Conservation (phyloP, 306 rosid genomes). For the Amphicarpaea edgeworthii region DNA sequence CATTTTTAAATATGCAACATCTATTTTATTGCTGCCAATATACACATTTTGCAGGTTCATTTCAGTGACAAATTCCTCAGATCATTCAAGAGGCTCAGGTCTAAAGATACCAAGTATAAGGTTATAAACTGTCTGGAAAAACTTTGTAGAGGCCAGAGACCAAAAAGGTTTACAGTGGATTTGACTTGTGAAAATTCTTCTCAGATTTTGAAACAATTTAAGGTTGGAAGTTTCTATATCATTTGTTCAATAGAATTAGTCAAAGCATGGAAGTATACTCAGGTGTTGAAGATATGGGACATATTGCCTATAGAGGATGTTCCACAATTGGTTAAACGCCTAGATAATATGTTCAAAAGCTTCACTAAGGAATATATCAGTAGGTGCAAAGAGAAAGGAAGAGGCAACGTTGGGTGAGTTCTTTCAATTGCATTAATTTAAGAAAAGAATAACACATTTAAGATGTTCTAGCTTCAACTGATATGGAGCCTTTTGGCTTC, state of each 20-base stretch:
- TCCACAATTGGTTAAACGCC: constrained; percentile 51
- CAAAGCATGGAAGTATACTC: constrained; percentile 47
- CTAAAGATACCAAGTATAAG: constrained; percentile 36
- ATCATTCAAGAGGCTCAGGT: constrained; percentile 59
- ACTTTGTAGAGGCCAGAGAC: constrained; percentile 75
- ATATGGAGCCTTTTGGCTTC: neutral
- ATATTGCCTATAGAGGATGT: constrained; percentile 58
- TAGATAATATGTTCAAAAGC: constrained; percentile 50
- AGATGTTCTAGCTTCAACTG: neutral
- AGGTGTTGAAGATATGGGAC: constrained; percentile 75
- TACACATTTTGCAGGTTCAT: constrained; percentile 51
- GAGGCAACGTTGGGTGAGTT: constrained; percentile 57
- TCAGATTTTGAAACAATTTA: constrained; percentile 54
- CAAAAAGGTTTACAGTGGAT: constrained; percentile 39
- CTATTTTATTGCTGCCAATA: neutral
- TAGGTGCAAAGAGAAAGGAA: constrained; percentile 54
- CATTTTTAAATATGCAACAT: neutral
- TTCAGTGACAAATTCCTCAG: constrained; percentile 60
- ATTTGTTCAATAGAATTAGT: constrained; percentile 62
- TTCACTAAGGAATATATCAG: constrained; percentile 58
- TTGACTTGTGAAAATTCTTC: constrained; percentile 50
- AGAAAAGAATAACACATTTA: too few species aligned
- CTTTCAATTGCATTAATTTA: neutral
- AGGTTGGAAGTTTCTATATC: constrained; percentile 56
- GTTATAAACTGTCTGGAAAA: constrained; percentile 56